Evolutionary conservation across 768 basidiomycete species (phyloP), one percentile per base, ranked within the genome.

Genomic region (Podaxis carcinomalis): DNA sequence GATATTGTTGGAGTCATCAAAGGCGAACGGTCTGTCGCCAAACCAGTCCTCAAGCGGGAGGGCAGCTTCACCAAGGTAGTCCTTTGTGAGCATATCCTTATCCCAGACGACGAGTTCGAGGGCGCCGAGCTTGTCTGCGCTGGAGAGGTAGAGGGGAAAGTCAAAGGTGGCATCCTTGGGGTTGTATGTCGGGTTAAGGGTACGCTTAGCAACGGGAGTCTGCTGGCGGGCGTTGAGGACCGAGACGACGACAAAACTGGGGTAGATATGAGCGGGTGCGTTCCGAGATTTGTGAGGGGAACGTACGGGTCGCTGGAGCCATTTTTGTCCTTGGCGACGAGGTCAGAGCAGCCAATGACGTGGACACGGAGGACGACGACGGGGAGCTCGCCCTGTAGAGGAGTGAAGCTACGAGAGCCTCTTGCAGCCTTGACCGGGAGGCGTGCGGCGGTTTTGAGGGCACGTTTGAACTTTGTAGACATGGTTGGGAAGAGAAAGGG

Each of bases 51-150:
- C 87, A n/a, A 96, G 70, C 0, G 85, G 83, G 5, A 98, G 65
- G 0, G 88, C 83, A 4, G 84, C 82, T 73, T 99, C 96, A 14
- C 97, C 97, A 14, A 99, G 80, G 71, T 97, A 99, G 49, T 98
- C 96, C 75, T 95, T 97, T 68, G 80, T 83, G 67, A 94, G 71
- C 65, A 92, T 77, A 73, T 98, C 95, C 76, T 89, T 94, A 74
- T 95, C 95, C 95, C 96, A 99, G 0, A 95, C 80, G 11, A 97
- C 87, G 36, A 93, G 77, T 73, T 98, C 95, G 46, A 98, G 67
- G 1, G 82, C 85, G 36, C 90, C 89, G 4, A 92, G 80, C 49
- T 78, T 78, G 65, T 90, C 89, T 0, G 88, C 87, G 27, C 90
- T 80, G 14, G 87, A 89, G 16, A 89, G 78, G 66, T 90, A 92